Evolutionary conservation across 2,329 filamentous ascomycete genomes (phyloP), one percentile per base, ranked within the genome.

Genomic region (Alternaria arborescens): DNA sequence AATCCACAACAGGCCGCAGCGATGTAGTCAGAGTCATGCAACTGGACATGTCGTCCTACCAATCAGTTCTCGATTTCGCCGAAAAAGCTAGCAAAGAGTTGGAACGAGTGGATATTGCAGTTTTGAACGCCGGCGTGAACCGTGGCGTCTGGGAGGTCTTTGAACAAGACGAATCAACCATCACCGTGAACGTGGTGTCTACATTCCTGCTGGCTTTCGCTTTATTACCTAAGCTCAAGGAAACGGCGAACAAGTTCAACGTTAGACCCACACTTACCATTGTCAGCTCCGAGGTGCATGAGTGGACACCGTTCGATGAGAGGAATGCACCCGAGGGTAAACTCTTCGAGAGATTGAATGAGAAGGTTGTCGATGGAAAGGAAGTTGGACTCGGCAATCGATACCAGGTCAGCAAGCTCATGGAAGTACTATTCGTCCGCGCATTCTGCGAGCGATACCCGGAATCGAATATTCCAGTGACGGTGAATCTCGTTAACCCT

Each of bases 11-110:
- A 5, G 68, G 68, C 8, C 41, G 60, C 16, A 68, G 65, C 28
- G 65, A 71, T 24, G 73, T 79, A 3, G 67, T 83, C 40, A 77
- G 82, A 61, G 82, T 83, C 14, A 84, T 82, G 82, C 70, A 72
- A 3, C 71, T 85, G 3, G 82, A 84, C 65, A 75, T 84, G 32
- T 55, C 65, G 6, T 77, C 69, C 18, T 82, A 80, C 55, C 68
- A 72, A 3, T 80, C 72, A 24, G 78, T 83, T 3, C 64, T 68
- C 6, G 58, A 67, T 12, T 81, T 82, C 47, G 74, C 72, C 1
- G 57, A 65, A 10, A 62, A 71, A 22, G 70, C 65, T 3, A 53
- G 62, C 3, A 61, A 56, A 30, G 60, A 67, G 28, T 60, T 80
- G 5, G 40, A 69, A 10, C 57, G 74, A 14, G 42, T 82, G 3